Conservation (phyloP, 768 basidiomycete genomes). For the Tephrocybe sp. region DNA sequence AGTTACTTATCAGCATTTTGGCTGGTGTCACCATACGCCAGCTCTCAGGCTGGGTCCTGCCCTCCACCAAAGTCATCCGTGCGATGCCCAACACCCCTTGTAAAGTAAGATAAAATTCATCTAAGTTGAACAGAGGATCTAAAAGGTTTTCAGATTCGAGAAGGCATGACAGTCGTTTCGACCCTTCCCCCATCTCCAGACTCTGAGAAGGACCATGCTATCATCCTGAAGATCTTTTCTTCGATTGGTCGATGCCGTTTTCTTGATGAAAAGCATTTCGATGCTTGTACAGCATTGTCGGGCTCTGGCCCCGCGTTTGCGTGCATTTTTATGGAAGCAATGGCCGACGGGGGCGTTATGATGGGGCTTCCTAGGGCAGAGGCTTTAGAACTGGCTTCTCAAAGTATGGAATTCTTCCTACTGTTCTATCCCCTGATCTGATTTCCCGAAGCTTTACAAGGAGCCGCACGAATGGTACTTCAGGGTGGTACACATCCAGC, state of each 20-base stretch:
- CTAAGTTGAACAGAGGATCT: background rate
- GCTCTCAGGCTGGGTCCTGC: slow-evolving; percentile 69
- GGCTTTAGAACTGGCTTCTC: slow-evolving; percentile 92
- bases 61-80: slow-evolving; percentile 83
- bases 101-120: slow-evolving; percentile 53
- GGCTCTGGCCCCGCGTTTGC: slow-evolving; percentile 98
- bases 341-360: slow-evolving; percentile 99
- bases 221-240: slow-evolving; percentile 93
- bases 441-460: slow-evolving; percentile 82
- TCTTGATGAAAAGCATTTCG: slow-evolving; percentile 98
- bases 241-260: slow-evolving; percentile 96
- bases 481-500: slow-evolving; percentile 91
- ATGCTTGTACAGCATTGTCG: slow-evolving; percentile 95
- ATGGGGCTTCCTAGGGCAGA: slow-evolving; percentile 96
- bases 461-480: slow-evolving; percentile 93
- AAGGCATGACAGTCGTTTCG: slow-evolving; percentile 97
- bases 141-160: slow-evolving; percentile 73
- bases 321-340: slow-evolving; percentile 94
- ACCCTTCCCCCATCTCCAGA: slow-evolving; percentile 56
- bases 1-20: slow-evolving; percentile 94
- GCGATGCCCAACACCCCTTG: slow-evolving; percentile 99
- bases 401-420: slow-evolving; percentile 57
- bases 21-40: slow-evolving; percentile 94
- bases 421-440: slow-evolving; percentile 1
- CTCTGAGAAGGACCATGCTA: slow-evolving; percentile 60